phyloP scores from a whole-genome alignment of 306 rosid genomes.

The Fragaria ananassa region DNA sequence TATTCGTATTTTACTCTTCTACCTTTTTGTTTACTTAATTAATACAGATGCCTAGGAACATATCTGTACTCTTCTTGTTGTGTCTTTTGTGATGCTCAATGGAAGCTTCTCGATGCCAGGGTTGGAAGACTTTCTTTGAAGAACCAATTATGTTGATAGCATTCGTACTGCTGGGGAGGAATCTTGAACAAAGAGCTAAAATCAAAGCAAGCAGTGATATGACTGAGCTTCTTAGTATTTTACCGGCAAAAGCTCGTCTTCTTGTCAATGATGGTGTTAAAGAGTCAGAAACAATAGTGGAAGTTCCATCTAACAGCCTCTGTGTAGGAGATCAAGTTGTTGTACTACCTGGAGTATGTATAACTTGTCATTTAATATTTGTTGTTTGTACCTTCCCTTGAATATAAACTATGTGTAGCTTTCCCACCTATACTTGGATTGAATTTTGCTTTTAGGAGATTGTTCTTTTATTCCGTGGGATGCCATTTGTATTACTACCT shows the following conservation, averaged over 20 bases:
- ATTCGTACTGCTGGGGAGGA: slow-evolving; percentile 91
- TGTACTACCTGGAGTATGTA: slow-evolving; percentile 89
- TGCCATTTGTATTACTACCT: neutral
- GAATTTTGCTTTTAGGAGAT: neutral
- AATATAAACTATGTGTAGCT: neutral
- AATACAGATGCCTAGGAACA: neutral
- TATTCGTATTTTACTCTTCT: neutral
- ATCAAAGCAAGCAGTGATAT: slow-evolving; percentile 96
- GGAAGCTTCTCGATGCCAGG: slow-evolving; percentile 56
- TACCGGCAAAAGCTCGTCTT: slow-evolving; percentile 96
- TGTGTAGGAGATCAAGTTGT: slow-evolving; percentile 79
- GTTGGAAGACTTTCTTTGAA: slow-evolving; percentile 98
- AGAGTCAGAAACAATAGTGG: slow-evolving; percentile 57
- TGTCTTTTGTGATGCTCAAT: slow-evolving; percentile 1
- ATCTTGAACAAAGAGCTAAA: slow-evolving; percentile 97
- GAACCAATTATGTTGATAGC: slow-evolving; percentile 98
- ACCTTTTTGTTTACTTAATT: neutral
- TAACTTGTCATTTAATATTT: slow-evolving; percentile 12
- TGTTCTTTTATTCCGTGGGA: neutral
- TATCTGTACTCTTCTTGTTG: neutral
- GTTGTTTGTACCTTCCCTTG: neutral
- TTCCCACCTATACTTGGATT: neutral
- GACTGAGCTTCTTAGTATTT: slow-evolving; percentile 86
- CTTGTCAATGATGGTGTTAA: slow-evolving; percentile 49
- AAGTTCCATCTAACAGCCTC: slow-evolving; percentile 86